Conservation (phyloP, 208 protist genomes). For the Angomonas deanei region DNA sequence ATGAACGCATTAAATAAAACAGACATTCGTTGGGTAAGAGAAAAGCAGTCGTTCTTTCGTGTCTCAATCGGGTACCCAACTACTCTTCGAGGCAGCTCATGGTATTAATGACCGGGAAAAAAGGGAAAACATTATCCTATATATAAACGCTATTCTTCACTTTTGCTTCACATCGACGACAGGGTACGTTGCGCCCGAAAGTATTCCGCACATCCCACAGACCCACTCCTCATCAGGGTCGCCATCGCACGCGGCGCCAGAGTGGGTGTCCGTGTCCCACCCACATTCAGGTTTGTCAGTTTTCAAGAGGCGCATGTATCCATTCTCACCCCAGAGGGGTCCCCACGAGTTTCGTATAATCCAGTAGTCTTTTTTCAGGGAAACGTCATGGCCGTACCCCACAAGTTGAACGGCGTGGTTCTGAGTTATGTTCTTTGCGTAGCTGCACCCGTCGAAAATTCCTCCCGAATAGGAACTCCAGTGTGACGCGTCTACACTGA, state of each 20-base stretch:
- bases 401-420: constrained; percentile 87
- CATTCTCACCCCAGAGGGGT: constrained; percentile 62
- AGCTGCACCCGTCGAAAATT: constrained; percentile 68
- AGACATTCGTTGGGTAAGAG: background rate
- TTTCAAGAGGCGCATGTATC: constrained; percentile 76
- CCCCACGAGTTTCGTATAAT: constrained; percentile 90
- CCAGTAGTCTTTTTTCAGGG: constrained; percentile 68
- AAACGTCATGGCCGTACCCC: constrained; percentile 68
- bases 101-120: background rate
- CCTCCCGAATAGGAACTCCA: constrained; percentile 72
- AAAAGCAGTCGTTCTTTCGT: background rate
- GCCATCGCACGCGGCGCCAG: constrained; percentile 60
- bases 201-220: constrained; percentile 83
- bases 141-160: background rate
- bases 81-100: too few species aligned
- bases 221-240: constrained; percentile 48
- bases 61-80: too few species aligned
- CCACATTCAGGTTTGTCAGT: constrained; percentile 24
- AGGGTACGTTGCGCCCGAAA: constrained; percentile 68
- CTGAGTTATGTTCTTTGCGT: constrained; percentile 47
- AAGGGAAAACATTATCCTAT: background rate
- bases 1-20: background rate
- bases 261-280: constrained; percentile 33
- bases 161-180: constrained; percentile 1
- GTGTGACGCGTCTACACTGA: constrained; percentile 65